These are phyloP conservation scores for Byssothecium circinans DNA, from an alignment of 2,329 filamentous ascomycete species.

Conservation along the genomic window DNA sequence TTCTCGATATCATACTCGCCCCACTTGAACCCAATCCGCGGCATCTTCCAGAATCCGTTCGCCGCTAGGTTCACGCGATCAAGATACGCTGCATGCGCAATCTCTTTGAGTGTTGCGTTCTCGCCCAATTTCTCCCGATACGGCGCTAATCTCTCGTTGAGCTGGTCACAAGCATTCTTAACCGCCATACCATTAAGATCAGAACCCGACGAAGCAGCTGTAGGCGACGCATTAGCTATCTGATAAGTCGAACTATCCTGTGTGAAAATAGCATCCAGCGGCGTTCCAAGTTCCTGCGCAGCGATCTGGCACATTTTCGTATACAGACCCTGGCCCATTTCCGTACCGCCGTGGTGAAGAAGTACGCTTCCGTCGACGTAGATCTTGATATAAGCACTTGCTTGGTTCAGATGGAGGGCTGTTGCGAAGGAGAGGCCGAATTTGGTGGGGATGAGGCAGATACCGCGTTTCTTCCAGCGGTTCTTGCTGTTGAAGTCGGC, in stretches of 20 bases:
- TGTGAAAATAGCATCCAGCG: slow-evolving; percentile 80
- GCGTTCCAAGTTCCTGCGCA: slow-evolving; percentile 83
- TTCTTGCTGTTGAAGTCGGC: slow-evolving; percentile 77
- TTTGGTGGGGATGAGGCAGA: slow-evolving; percentile 86
- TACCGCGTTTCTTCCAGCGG: slow-evolving; percentile 90
- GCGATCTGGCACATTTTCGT: slow-evolving; percentile 97
- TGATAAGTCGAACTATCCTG: slow-evolving; percentile 87
- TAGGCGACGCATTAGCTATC: slow-evolving; percentile 85
- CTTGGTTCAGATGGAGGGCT: slow-evolving; percentile 91
- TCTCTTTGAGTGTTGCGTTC: slow-evolving; percentile 75
- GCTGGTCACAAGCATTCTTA: slow-evolving; percentile 83
- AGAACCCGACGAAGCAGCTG: slow-evolving; percentile 88
- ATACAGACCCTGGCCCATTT: slow-evolving; percentile 95
- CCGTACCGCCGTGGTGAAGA: slow-evolving; percentile 90
- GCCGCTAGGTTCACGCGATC: slow-evolving; percentile 93
- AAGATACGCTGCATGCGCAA: slow-evolving; percentile 89
- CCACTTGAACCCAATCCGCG: slow-evolving; percentile 93
- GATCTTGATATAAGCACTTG: slow-evolving; percentile 88
- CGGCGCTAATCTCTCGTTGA: slow-evolving; percentile 82
- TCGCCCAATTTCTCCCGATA: slow-evolving; percentile 81
- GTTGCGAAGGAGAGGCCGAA: slow-evolving; percentile 93
- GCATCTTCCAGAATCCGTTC: slow-evolving; percentile 95
- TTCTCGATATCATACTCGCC: slow-evolving; percentile 49
- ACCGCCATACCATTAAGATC: slow-evolving; percentile 95
- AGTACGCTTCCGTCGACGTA: slow-evolving; percentile 93